Percentiles rank a stretch among this genome's conserved stretches.
phyloP scores from a whole-genome alignment of 257 asterid genomes.

The Perilla frutescens region DNA sequence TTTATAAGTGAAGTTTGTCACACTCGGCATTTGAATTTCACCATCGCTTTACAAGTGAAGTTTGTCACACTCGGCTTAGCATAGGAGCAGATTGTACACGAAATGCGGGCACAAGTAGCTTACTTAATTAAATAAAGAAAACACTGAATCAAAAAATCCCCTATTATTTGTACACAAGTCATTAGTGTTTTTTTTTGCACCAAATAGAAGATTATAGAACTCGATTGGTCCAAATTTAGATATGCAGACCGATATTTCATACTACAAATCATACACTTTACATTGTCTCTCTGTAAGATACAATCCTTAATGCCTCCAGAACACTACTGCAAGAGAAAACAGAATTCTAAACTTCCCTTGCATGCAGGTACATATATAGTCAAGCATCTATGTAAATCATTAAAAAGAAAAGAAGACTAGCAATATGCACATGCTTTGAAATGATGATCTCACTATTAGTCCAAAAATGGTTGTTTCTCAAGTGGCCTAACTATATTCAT shows the following conservation, averaged over 20 bases:
- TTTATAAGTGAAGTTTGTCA: no score
- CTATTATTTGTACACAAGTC: no score
- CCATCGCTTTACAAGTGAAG: no score
- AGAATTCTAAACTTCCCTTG: constrained; percentile 8
- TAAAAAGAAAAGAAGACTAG: constrained; percentile 6
- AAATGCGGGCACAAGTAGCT: no score
- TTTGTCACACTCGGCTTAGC: no score
- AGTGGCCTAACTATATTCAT: constrained; percentile 13
- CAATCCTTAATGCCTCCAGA: constrained; percentile 30
- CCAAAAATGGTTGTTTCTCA: constrained; percentile 31
- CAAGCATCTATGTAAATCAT: constrained; percentile 24
- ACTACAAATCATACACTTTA: constrained; percentile 29
- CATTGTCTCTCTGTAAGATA: constrained; percentile 35
- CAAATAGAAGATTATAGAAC: not conserved
- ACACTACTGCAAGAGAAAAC: constrained; percentile 13
- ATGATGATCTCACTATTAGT: constrained; percentile 29
- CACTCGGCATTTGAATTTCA: no score
- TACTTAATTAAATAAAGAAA: no score
- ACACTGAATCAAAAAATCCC: no score
- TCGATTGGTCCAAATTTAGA: constrained; percentile 1
- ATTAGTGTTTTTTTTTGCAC: not conserved
- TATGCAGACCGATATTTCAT: constrained; percentile 2
- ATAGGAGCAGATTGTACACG: no score
- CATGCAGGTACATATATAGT: constrained; percentile 32
- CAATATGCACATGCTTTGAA: constrained; percentile 33